A percentile compares a stretch with the other conserved stretches of the same genome.
Evolutionary conservation across 208 protist genomes (phyloP).

Genomic region (Herpetomonas muscarum): DNA sequence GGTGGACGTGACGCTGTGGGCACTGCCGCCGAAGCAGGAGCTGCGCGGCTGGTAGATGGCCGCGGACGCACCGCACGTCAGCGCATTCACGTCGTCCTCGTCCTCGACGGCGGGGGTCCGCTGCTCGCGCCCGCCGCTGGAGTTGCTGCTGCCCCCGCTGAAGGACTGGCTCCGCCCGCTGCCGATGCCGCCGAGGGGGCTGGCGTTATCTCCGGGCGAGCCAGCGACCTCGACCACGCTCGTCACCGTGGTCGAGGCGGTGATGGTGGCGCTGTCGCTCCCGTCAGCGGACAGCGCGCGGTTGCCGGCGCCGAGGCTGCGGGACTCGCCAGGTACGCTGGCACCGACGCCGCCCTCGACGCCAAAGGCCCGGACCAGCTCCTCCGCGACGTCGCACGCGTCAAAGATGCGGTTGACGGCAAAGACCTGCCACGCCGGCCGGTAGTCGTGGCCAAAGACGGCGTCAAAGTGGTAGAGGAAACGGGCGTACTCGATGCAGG

Average conservation of each 20-base stretch:
- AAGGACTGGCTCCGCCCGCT: no score
- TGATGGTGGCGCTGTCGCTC: no score
- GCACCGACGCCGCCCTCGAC: not conserved
- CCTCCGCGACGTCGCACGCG: conserved; percentile 60
- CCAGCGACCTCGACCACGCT: no score
- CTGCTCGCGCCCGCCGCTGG: not conserved
- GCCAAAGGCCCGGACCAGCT: conserved; percentile 49
- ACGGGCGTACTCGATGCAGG: conserved; percentile 70
- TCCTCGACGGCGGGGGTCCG: not conserved
- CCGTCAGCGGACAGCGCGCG: no score
- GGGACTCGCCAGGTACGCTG: not conserved
- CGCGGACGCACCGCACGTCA: no score
- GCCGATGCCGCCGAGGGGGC: no score
- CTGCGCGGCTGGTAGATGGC: no score
- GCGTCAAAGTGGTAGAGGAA: conserved; percentile 68
- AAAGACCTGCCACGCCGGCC: conserved; percentile 37
- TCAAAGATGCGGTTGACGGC: conserved; percentile 49
- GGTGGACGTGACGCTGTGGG: not conserved
- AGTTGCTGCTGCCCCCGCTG: no score
- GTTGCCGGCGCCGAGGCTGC: not conserved
- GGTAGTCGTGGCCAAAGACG: conserved; percentile 39
- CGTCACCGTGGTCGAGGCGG: no score
- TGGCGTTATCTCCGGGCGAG: no score
- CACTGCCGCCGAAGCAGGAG: conserved; percentile 1
- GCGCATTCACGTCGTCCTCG: not conserved